phyloP scores from a whole-genome alignment of 2,329 filamentous ascomycete species.

The Aspergillus pseudoterreus region DNA sequence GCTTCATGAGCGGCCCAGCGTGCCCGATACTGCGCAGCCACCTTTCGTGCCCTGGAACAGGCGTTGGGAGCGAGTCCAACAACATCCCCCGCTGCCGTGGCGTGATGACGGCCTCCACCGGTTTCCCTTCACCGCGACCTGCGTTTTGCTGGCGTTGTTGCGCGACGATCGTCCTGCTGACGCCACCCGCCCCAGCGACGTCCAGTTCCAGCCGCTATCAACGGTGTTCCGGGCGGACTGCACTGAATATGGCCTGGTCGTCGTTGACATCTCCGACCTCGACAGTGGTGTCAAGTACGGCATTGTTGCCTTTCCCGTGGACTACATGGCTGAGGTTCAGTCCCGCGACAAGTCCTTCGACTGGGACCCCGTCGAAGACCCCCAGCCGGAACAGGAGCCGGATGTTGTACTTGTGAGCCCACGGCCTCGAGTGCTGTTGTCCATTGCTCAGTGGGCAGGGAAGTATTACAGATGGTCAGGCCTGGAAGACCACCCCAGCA shows the following conservation, averaged over 20 bases:
- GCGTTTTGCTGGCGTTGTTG: conserved; percentile 13
- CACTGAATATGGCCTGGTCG: conserved; percentile 13
- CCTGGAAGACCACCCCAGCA: background rate
- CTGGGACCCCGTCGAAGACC: conserved; percentile 16
- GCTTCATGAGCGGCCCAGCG: conserved; percentile 8
- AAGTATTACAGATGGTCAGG: conserved; percentile 2
- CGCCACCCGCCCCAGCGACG: conserved; percentile 10
- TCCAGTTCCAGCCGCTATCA: conserved; percentile 15
- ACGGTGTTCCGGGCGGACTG: conserved; percentile 13
- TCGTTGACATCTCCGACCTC: conserved; percentile 16
- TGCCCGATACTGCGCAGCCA: conserved; percentile 10
- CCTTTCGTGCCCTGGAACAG: conserved; percentile 3
- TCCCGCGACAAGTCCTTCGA: background rate
- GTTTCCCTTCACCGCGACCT: conserved; percentile 13
- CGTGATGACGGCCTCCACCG: conserved; percentile 4
- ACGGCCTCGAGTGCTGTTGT: conserved; percentile 13
- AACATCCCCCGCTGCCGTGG: conserved; percentile 10
- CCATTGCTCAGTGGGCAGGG: conserved; percentile 10
- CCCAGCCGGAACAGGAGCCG: conserved; percentile 6
- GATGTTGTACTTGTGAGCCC: conserved; percentile 8
- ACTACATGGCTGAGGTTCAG: conserved; percentile 12
- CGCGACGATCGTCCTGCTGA: conserved; percentile 2
- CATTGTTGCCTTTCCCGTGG: conserved; percentile 8
- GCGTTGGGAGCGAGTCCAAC: conserved; percentile 1
- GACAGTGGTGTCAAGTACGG: conserved; percentile 12